Percentiles rank a stretch among this genome's conserved stretches.
phyloP scores from a whole-genome alignment of 345 rosid genomes.

The Eucalyptus albens region DNA sequence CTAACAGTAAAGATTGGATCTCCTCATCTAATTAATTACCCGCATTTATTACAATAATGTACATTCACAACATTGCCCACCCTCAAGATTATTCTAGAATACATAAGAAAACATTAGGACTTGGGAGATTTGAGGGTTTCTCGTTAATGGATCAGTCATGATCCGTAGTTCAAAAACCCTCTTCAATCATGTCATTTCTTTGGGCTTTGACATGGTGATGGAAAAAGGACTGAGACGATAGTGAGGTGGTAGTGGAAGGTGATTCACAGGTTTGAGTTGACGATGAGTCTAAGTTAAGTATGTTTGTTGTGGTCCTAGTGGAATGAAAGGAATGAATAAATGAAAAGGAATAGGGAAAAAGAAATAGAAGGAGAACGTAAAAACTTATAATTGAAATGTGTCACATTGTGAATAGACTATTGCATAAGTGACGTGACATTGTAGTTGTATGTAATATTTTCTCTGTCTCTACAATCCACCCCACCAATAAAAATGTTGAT shows the following conservation, averaged over 20 bases:
- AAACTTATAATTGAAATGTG: neutral
- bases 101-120: neutral
- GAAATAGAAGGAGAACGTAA: neutral
- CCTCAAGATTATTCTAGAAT: no score
- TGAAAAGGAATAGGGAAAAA: neutral
- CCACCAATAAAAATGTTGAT: neutral
- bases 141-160: neutral
- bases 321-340: neutral
- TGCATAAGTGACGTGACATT: neutral
- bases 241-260: neutral
- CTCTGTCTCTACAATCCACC: neutral
- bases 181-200: neutral
- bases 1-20: rapidly evolving
- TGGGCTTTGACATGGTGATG: neutral
- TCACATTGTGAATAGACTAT: neutral
- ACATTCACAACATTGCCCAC: no score
- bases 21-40: no score
- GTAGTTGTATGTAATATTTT: no score
- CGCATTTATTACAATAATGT: no score
- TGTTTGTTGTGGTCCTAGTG: neutral
- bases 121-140: neutral
- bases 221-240: neutral
- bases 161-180: neutral
- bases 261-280: neutral
- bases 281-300: neutral